Percentiles rank a stretch among this genome's conserved stretches.
Conservation (phyloP, 2,329 filamentous ascomycete genomes). For the Aspergillus candidus region DNA sequence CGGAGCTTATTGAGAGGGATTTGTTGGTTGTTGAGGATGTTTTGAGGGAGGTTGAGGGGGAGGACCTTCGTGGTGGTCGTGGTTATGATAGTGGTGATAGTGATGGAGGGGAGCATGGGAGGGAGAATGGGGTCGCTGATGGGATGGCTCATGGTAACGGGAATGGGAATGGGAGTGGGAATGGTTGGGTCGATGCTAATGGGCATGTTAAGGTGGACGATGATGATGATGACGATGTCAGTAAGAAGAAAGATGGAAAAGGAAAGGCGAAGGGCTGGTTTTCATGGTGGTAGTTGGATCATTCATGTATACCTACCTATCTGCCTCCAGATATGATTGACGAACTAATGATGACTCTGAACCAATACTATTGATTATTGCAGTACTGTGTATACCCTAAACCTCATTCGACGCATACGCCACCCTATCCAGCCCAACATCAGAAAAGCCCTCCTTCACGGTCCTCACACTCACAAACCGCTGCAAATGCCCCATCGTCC, state of each 20-base stretch:
- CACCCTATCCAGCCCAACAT: constrained; percentile 20
- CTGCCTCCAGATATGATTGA: too few relatives aligned
- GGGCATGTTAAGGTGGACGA: constrained; percentile 1
- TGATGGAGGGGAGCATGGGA: background rate
- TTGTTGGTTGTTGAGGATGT: constrained; percentile 40
- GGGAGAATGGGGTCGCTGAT: constrained; percentile 3
- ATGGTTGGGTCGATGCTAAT: constrained; percentile 4
- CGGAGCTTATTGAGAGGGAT: constrained; percentile 53
- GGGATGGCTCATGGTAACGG: constrained; percentile 2
- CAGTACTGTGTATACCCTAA: too few relatives aligned
- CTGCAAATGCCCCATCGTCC: constrained; percentile 45
- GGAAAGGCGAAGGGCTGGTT: constrained; percentile 7
- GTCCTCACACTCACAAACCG: constrained; percentile 49
- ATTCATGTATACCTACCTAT: too few relatives aligned
- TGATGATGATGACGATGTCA: constrained; percentile 1
- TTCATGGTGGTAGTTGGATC: constrained; percentile 3
- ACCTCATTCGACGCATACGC: constrained; percentile 19
- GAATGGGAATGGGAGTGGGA: constrained; percentile 1
- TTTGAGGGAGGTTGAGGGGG: constrained; percentile 32
- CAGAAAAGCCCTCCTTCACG: constrained; percentile 47
- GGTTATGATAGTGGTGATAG: constrained; percentile 7
- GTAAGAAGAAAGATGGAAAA: constrained; percentile 5
- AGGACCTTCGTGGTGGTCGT: too few relatives aligned
- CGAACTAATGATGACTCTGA: too few relatives aligned
- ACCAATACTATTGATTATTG: too few relatives aligned